Base-by-base conservation (phyloP, 257 asterid genomes). In the Cordia subcordata region DNA sequence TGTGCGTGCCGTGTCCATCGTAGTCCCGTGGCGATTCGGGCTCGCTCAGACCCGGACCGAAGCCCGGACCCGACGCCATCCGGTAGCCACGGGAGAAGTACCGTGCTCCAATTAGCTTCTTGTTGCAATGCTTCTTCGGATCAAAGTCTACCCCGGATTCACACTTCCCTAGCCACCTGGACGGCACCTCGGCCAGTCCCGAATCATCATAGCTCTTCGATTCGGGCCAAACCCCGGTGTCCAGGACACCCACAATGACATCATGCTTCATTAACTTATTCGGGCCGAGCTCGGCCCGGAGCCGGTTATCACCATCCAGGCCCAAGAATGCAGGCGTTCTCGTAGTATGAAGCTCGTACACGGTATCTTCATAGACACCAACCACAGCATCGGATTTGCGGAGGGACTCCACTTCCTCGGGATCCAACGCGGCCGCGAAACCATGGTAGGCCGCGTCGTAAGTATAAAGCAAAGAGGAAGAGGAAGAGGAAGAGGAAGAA, bases 221-320 rank as follows among this genome's bases (percentile, higher is more conserved):
- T 46, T 79, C 85, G 0, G 85, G 85, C 85, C 85, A 79, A 11
- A 79, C 81, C 0, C 85, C 85, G 15, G 85, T 79, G 13, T 79
- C 85, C 8, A 79, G 75, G 0, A 79, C 79, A 0, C 82, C 85
- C 4, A 79, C 49, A 11, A 79, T 57, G 10, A 79, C 82, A 18
- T 79, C 85, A 63, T 79, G 81, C 0, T 72, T 40, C 14, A 78
- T 77, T 27, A 53, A 70, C 19, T 72, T 71, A 4, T 69, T 68
- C 13, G 62, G 62, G 20, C 42, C 61, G 14, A 55, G 77, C 20
- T 76, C 78, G 6, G 65, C 53, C 81, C 77, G 65, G 15, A 63
- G 22, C 2, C 75, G 75, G 15, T 60, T 49, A 11, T 52, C 73
- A 2, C 57, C 17, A 47, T 60, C 64, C 42, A 79, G 23, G 37